phyloP scores from a whole-genome alignment of 192 early-diverging fungal species.

The Phycomyces nitens region DNA sequence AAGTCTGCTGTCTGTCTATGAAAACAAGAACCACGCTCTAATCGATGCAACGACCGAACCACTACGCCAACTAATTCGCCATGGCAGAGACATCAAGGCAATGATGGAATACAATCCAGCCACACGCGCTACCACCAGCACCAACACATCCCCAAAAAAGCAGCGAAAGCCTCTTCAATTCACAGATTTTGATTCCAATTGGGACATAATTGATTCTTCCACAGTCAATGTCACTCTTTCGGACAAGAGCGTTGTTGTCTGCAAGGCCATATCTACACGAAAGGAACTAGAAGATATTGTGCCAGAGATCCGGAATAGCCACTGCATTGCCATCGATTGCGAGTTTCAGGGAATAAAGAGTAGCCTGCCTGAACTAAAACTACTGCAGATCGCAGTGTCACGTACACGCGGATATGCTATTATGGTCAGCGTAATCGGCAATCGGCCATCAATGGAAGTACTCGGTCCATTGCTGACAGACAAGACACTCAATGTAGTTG shows the following conservation, averaged over 20 bases:
- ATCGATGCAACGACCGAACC: conserved; percentile 7
- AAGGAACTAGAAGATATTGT: conserved; percentile 16
- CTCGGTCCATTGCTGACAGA: conserved; percentile 7
- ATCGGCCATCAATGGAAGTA: background rate
- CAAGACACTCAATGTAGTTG: conserved; percentile 2
- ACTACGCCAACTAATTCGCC: conserved; percentile 1
- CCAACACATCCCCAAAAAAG: background rate
- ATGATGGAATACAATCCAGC: conserved; percentile 10
- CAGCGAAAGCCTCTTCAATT: background rate
- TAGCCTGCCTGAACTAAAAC: conserved; percentile 16
- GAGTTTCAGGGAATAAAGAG: conserved; percentile 30
- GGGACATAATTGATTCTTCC: conserved; percentile 5
- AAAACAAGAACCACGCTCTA: conserved; percentile 1
- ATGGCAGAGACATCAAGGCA: conserved; percentile 10
- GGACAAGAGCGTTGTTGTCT: background rate
- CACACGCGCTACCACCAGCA: background rate
- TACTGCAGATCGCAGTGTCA: conserved; percentile 32
- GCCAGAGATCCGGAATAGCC: background rate
- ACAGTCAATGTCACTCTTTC: conserved; percentile 4
- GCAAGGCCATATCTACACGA: conserved; percentile 16
- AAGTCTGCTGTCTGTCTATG: conserved; percentile 6
- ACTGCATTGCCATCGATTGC: conserved; percentile 27
- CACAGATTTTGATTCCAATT: conserved; percentile 1
- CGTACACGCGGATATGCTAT: conserved; percentile 21
- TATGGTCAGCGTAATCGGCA: conserved; percentile 13